Conservation (phyloP, 352 stramenopile species). For the Hyaloperonospora arabidopsidis region DNA sequence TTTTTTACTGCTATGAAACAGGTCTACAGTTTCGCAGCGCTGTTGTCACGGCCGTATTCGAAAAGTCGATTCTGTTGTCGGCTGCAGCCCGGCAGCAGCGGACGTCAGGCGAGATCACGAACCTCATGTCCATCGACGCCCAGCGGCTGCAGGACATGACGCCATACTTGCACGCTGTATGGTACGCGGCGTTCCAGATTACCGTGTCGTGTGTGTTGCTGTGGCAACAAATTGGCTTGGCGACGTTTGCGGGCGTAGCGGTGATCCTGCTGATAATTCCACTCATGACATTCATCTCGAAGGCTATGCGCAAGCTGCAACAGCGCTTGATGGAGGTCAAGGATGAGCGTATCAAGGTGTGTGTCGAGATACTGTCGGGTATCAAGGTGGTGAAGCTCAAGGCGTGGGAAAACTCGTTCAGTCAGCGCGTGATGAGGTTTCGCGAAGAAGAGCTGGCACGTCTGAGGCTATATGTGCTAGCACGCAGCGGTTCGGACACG, state of each 20-base stretch:
- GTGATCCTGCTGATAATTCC: slow-evolving; percentile 93
- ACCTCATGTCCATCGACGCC: slow-evolving; percentile 96
- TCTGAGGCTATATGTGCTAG: slow-evolving; percentile 54
- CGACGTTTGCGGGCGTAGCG: slow-evolving; percentile 85
- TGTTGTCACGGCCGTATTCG: slow-evolving; percentile 66
- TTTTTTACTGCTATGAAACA: slow-evolving; percentile 81
- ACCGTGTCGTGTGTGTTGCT: slow-evolving; percentile 61
- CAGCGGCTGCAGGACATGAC: slow-evolving; percentile 93
- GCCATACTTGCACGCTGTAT: slow-evolving; percentile 89
- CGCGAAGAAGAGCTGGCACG: slow-evolving; percentile 73
- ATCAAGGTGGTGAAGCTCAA: slow-evolving; percentile 49
- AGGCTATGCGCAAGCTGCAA: slow-evolving; percentile 80
- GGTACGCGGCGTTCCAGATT: slow-evolving; percentile 82
- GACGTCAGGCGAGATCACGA: slow-evolving; percentile 92
- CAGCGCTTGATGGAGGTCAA: slow-evolving; percentile 84
- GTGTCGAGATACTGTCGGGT: slow-evolving; percentile 40
- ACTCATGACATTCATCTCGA: slow-evolving; percentile 84
- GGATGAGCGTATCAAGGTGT: slow-evolving; percentile 89
- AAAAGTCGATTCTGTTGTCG: slow-evolving; percentile 82
- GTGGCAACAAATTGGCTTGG: slow-evolving; percentile 71
- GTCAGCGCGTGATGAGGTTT: slow-evolving; percentile 42
- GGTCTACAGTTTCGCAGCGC: slow-evolving; percentile 70
- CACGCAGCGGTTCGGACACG: slow-evolving; percentile 38
- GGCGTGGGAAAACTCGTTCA: slow-evolving; percentile 22
- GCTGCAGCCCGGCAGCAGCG: slow-evolving; percentile 62